Conservation (phyloP, 306 rosid species). For the Begonia peltatifolia region DNA sequence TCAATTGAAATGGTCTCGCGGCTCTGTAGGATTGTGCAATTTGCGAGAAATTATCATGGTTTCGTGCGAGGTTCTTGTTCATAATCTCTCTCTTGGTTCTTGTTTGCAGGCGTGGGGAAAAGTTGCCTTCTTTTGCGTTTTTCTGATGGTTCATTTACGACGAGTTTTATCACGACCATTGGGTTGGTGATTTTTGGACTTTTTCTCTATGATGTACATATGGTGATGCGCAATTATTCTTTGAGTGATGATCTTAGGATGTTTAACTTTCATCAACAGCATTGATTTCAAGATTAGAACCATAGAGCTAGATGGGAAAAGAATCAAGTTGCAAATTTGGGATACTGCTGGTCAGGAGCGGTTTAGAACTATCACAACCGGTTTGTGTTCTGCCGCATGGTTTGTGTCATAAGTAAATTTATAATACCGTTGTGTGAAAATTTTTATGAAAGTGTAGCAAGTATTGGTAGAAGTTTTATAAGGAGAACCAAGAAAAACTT, state of each 20-base stretch:
- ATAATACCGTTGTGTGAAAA: neutral
- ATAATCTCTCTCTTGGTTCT: conserved; percentile 2
- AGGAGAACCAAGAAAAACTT: too few species aligned
- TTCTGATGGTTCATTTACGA: conserved; percentile 93
- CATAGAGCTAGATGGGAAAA: conserved; percentile 82
- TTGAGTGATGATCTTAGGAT: conserved; percentile 11
- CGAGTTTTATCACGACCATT: conserved; percentile 89
- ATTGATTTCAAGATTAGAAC: conserved; percentile 98
- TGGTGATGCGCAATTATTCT: conserved; percentile 4
- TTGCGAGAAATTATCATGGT: neutral
- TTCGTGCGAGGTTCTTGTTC: neutral
- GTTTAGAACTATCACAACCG: conserved; percentile 89
- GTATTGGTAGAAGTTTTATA: too few species aligned
- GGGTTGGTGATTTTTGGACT: conserved; percentile 38
- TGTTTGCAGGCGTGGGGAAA: conserved; percentile 77
- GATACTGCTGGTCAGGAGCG: conserved; percentile 98
- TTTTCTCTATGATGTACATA: neutral
- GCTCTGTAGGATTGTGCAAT: neutral
- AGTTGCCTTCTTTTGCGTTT: conserved; percentile 97
- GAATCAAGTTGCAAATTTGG: conserved; percentile 96
- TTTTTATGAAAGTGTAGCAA: too few species aligned
- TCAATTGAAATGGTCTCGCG: conserved; percentile 3
- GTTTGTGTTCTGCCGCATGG: conserved; percentile 23
- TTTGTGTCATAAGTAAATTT: neutral
- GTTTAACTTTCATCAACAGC: conserved; percentile 28